Base-by-base conservation (phyloP, 306 rosid species). In the Cucurbita moschata region DNA sequence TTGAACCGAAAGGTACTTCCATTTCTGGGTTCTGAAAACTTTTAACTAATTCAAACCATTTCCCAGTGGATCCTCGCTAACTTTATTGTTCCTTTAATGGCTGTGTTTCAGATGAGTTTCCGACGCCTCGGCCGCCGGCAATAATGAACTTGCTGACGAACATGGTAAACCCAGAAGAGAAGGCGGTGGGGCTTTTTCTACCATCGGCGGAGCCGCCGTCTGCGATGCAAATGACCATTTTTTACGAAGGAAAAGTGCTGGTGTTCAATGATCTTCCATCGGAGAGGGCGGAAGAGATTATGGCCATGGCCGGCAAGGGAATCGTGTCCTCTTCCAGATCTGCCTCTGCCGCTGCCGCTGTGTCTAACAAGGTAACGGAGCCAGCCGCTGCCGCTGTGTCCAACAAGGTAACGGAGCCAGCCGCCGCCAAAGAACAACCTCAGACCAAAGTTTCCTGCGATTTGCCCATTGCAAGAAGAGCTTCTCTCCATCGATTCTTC, bases 401-500 rank as follows among this genome's bases (percentile, higher is more conserved):
- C 30, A 66, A 79, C 15, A 72, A 47, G 54, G 52, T 21, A 7
- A 51, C 15, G 1, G 47, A 71, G 38, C 3, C 57, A 14, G 4
- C 75, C 13, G 40, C 76, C 73, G 76, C 66, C 71, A 5, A 30
- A 44, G 83, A 78, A 80, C 52, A 44, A 64, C 65, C 80, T 53
- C 80, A 65, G 46, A 65, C 81, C 10, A 75, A 72, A 71, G 78
- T 72, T 72, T 79, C 87, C 46, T 26, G 79, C 83, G 96, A 92
- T 77, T 64, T 92, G 84, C 87, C 93, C 26, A 86, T 88, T 58
- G 93, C 91, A 50, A 87, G 96, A 80, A 85, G 96, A 84, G 83
- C 85, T 67, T 93, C 98, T 10, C 98, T 93, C 49, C 86, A 88
- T n/a, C 88, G 91, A 67, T 93, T 93, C 80, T 83, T 90, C 62